A percentile compares a stretch with the other conserved stretches of the same genome.
phyloP scores from a whole-genome alignment of 805 yeast species.

The Lachancea thermotolerans region DNA sequence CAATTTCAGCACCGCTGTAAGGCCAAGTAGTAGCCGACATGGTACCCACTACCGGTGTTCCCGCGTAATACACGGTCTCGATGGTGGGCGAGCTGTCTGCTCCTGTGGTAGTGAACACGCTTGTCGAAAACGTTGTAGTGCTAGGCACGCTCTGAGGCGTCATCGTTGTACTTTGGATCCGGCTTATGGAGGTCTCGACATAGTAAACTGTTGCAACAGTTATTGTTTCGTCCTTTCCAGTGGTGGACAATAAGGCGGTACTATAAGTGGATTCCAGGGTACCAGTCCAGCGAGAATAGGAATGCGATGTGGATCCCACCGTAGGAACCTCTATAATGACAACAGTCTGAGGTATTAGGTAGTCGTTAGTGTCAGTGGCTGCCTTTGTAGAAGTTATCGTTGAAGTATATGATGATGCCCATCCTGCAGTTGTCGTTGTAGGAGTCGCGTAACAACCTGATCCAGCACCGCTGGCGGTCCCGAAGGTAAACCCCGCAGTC shows the following conservation, averaged over 20 bases:
- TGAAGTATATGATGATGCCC: conserved; percentile 1
- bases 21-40: conserved; percentile 1
- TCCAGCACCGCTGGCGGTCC: conserved; percentile 2
- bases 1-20: conserved; percentile 6
- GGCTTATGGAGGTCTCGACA: conserved; percentile 8
- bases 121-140: conserved; percentile 10
- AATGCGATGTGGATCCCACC: neutral
- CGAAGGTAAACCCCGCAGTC: conserved; percentile 5
- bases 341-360: neutral
- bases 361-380: neutral
- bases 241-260: conserved; percentile 2
- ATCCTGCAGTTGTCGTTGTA: conserved; percentile 9
- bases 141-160: conserved; percentile 2
- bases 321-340: conserved; percentile 3
- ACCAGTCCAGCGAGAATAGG: conserved; percentile 10
- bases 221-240: conserved; percentile 8
- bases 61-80: conserved; percentile 7
- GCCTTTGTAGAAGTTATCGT: neutral
- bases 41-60: conserved; percentile 6
- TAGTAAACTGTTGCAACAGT: conserved; percentile 12
- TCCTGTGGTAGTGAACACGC: neutral
- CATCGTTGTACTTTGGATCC: neutral
- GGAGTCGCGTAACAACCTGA: neutral
- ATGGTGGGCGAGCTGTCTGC: conserved; percentile 4
- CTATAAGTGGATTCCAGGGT: conserved; percentile 6